Conservation (phyloP, 768 basidiomycete genomes). For the Boletus vinaceobasis region DNA sequence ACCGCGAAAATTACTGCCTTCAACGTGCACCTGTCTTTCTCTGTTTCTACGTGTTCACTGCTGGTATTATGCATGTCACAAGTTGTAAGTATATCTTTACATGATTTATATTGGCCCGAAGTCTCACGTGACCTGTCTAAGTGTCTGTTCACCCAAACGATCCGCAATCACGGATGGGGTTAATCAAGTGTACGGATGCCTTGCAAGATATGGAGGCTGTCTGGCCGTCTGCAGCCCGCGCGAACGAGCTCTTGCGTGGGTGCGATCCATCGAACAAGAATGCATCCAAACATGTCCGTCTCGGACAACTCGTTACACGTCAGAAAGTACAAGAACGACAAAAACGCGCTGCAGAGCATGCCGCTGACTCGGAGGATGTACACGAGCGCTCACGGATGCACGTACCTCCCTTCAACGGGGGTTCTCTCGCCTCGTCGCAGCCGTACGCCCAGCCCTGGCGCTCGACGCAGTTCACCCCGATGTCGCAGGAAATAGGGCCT, state of each 20-base stretch:
- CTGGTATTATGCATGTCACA: constrained; percentile 75
- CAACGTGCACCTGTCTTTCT: constrained; percentile 64
- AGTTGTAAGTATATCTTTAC: constrained; percentile 46
- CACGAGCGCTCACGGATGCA: constrained; percentile 24
- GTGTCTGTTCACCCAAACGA: constrained; percentile 65
- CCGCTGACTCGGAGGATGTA: constrained; percentile 38
- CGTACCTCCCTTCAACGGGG: neutral
- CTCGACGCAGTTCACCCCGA: constrained; percentile 19
- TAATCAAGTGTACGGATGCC: constrained; percentile 64
- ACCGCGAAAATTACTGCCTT: constrained; percentile 60
- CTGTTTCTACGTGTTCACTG: constrained; percentile 77
- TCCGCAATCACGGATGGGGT: constrained; percentile 63
- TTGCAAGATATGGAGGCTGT: constrained; percentile 62
- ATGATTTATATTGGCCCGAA: neutral
- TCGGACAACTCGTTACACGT: constrained; percentile 11
- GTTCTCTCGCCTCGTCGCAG: constrained; percentile 9
- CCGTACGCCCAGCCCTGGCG: constrained; percentile 30
- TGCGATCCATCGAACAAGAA: constrained; percentile 38
- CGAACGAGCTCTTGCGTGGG: constrained; percentile 67
- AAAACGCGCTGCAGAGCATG: constrained; percentile 61
- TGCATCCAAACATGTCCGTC: neutral
- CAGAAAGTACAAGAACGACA: constrained; percentile 34
- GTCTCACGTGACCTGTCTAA: constrained; percentile 23
- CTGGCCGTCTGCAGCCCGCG: constrained; percentile 77
- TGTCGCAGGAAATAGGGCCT: constrained; percentile 5